phyloP scores from a whole-genome alignment of 2,329 filamentous ascomycete genomes.

The Exophiala viscosa region DNA sequence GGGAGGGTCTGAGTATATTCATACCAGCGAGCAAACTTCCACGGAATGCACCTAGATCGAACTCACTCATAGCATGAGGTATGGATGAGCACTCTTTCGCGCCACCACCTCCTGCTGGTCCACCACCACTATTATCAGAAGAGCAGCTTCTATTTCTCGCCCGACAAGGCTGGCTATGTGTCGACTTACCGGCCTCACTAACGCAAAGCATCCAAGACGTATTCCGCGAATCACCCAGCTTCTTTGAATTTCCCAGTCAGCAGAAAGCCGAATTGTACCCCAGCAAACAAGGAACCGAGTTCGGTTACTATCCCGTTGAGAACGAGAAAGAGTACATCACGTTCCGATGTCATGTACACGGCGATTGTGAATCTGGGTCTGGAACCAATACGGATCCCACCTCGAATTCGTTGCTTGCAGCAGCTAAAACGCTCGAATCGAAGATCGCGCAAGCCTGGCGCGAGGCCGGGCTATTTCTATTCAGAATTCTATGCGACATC shows the following conservation, averaged over 20 bases:
- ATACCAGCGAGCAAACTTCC: too few species aligned
- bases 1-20: too few species aligned
- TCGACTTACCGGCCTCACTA: slow-evolving; percentile 9
- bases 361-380: neutral
- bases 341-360: slow-evolving; percentile 23
- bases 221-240: slow-evolving; percentile 9
- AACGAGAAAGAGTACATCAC: slow-evolving; percentile 32
- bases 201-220: slow-evolving; percentile 2
- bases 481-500: slow-evolving; percentile 30
- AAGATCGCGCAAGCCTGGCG: slow-evolving; percentile 24
- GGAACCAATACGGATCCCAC: neutral
- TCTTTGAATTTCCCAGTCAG: slow-evolving; percentile 7
- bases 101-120: slow-evolving; percentile 15
- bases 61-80: too few species aligned
- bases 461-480: slow-evolving; percentile 22
- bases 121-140: slow-evolving; percentile 22
- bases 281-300: slow-evolving; percentile 28
- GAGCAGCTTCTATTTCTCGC: slow-evolving; percentile 17
- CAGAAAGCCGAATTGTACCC: slow-evolving; percentile 25
- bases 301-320: slow-evolving; percentile 28
- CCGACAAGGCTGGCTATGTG: slow-evolving; percentile 21
- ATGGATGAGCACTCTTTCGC: neutral
- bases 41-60: too few species aligned
- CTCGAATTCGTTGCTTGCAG: neutral
- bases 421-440: slow-evolving; percentile 3